A percentile compares a stretch with the other conserved stretches of the same genome.
Conservation (phyloP, 2,329 filamentous ascomycete species). For the Dactylellina parvicollis region DNA sequence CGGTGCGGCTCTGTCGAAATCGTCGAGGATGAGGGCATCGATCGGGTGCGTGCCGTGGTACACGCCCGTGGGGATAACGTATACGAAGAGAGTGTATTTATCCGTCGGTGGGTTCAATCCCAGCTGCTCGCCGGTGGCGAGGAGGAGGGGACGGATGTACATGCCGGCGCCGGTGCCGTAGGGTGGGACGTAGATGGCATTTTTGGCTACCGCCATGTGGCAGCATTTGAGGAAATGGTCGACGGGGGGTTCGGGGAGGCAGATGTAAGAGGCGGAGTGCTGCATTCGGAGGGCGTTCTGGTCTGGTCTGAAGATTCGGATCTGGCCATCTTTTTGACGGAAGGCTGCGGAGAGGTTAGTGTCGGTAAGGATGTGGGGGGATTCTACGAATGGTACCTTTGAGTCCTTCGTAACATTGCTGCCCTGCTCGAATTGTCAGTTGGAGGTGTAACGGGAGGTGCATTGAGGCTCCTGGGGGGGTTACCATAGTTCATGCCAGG, state of each 20-base stretch:
- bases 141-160: constrained; percentile 90
- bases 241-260: constrained; percentile 81
- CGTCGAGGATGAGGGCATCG: constrained; percentile 86
- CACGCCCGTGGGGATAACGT: constrained; percentile 88
- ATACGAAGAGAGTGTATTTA: constrained; percentile 85
- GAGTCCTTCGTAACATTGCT: constrained; percentile 97
- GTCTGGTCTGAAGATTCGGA: constrained; percentile 87
- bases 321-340: constrained; percentile 76
- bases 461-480: not conserved
- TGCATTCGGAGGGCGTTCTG: constrained; percentile 86
- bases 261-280: constrained; percentile 83
- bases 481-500: constrained; percentile 89
- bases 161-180: constrained; percentile 88
- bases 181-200: constrained; percentile 90
- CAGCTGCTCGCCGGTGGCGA: constrained; percentile 86
- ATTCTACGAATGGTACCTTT: constrained; percentile 66
- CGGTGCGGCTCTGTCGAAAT: constrained; percentile 93
- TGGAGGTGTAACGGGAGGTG: not conserved
- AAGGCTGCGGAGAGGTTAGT: constrained; percentile 69
- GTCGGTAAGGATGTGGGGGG: not conserved
- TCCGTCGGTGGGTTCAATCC: constrained; percentile 81
- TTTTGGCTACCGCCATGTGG: constrained; percentile 82
- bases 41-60: constrained; percentile 92
- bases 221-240: constrained; percentile 79
- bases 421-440: constrained; percentile 63